phyloP scores from a whole-genome alignment of 306 rosid species.

The Astragalus glycyphyllos region DNA sequence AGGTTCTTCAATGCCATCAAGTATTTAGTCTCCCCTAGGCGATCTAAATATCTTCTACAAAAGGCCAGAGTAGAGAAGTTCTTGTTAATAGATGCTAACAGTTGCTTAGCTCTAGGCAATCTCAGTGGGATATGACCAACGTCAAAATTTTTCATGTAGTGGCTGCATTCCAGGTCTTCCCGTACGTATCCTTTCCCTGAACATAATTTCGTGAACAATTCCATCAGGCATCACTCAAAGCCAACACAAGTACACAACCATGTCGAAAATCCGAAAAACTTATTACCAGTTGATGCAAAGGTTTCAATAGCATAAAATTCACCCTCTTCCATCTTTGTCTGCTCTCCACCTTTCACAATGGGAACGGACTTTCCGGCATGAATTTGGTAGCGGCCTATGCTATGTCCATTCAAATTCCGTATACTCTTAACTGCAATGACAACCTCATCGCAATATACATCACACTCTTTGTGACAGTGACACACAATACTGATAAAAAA shows the following conservation, averaged over 20 bases:
- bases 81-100: slow-evolving; percentile 83
- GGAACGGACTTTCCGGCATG: slow-evolving; percentile 97
- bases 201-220: slow-evolving; percentile 38
- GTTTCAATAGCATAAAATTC: slow-evolving; percentile 97
- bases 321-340: slow-evolving; percentile 99
- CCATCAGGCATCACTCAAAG: slow-evolving; percentile 30
- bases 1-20: slow-evolving; percentile 91
- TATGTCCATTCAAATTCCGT: slow-evolving; percentile 95
- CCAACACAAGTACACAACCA: not conserved
- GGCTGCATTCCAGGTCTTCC: slow-evolving; percentile 99
- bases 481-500: not conserved
- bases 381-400: slow-evolving; percentile 96
- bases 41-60: slow-evolving; percentile 91
- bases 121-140: slow-evolving; percentile 91
- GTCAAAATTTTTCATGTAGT: slow-evolving; percentile 95
- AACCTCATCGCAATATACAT: slow-evolving; percentile 38
- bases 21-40: slow-evolving; percentile 94
- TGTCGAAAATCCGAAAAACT: slow-evolving; percentile 21
- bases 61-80: slow-evolving; percentile 96
- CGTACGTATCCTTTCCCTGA: slow-evolving; percentile 93
- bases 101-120: slow-evolving; percentile 91
- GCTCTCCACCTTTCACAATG: slow-evolving; percentile 98
- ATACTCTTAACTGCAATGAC: slow-evolving; percentile 81
- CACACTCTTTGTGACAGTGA: not conserved
- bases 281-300: slow-evolving; percentile 89